These are phyloP conservation scores for Blastocystis sp. DNA, from an alignment of 352 stramenopile species.

Conservation along the genomic window DNA sequence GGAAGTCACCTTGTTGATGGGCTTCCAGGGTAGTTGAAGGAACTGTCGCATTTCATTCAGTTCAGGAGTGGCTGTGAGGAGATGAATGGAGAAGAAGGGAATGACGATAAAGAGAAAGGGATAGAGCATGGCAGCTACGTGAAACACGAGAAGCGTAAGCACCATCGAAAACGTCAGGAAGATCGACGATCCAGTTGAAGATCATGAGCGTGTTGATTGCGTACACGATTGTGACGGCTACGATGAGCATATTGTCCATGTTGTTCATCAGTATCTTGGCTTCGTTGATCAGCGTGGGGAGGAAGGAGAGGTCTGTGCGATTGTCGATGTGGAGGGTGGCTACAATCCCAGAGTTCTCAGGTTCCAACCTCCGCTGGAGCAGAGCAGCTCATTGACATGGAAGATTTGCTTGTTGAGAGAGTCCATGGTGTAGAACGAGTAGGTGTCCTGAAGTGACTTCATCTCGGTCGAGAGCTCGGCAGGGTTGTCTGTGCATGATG, in stretches of 20 bases:
- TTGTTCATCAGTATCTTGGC: constrained; percentile 30
- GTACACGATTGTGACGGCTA: constrained; percentile 16
- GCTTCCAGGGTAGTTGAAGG: constrained; percentile 30
- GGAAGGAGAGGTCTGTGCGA: constrained; percentile 8
- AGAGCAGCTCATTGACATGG: constrained; percentile 37
- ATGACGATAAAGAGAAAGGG: constrained; percentile 4
- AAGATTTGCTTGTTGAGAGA: constrained; percentile 45
- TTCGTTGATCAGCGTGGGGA: constrained; percentile 36
- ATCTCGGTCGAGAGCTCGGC: background rate
- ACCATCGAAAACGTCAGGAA: constrained; percentile 10
- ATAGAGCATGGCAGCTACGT: constrained; percentile 27
- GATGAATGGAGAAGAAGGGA: background rate
- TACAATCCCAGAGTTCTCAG: background rate
- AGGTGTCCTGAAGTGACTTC: background rate
- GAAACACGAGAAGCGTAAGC: background rate
- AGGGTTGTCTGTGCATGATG: background rate
- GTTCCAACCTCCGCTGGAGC: background rate
- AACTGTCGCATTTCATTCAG: background rate
- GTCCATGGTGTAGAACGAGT: background rate
- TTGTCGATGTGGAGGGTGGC: constrained; percentile 45
- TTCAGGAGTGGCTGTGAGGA: constrained; percentile 1
- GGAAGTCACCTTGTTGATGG: background rate
- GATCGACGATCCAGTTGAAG: constrained; percentile 31
- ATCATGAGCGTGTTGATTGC: background rate
- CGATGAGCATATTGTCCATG: constrained; percentile 14